A percentile compares a stretch with the other conserved stretches of the same genome.
These are phyloP conservation scores for Schizochytrium sp. DNA, from an alignment of 108 stramenopile species.

Conservation along the genomic window DNA sequence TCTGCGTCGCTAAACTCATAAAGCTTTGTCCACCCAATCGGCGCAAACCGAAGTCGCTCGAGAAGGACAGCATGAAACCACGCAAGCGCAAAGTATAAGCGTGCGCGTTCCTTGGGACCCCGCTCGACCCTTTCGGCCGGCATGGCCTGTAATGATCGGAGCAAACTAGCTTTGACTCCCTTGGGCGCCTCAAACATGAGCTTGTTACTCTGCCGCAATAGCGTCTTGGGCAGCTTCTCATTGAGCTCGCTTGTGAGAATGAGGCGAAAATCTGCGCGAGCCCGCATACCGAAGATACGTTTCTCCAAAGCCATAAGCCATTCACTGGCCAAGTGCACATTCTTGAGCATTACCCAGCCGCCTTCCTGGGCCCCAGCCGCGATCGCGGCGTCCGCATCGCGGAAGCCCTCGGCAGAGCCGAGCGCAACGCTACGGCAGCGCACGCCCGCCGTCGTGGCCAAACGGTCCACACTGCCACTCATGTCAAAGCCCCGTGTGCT, in stretches of 20 bases:
- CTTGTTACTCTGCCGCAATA: constrained; percentile 41
- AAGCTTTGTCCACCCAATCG: constrained; percentile 81
- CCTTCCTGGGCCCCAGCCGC: constrained; percentile 66
- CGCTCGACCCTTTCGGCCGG: constrained; percentile 37
- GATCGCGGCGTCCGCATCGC: constrained; percentile 69
- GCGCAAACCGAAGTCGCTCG: constrained; percentile 87
- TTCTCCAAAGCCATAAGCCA: constrained; percentile 94
- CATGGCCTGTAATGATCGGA: constrained; percentile 75
- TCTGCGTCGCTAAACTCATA: constrained; percentile 96
- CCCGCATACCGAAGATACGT: constrained; percentile 67
- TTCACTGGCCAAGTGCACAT: constrained; percentile 86
- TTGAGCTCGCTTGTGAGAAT: constrained; percentile 65
- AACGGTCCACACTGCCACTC: constrained; percentile 78
- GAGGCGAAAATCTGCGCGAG: constrained; percentile 34
- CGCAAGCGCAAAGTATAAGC: constrained; percentile 77
- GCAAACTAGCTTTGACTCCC: constrained; percentile 78
- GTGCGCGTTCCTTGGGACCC: constrained; percentile 55
- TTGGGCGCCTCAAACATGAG: constrained; percentile 73
- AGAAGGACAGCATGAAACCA: constrained; percentile 92
- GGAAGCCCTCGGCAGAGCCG: constrained; percentile 85
- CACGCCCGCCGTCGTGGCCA: constrained; percentile 65
- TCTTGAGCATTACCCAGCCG: constrained; percentile 94
- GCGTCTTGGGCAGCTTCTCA: constrained; percentile 61
- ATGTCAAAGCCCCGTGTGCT: constrained; percentile 92
- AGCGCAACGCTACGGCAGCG: constrained; percentile 79